phyloP scores from a whole-genome alignment of 2,329 filamentous ascomycete species.

The Fusarium xylarioides region DNA sequence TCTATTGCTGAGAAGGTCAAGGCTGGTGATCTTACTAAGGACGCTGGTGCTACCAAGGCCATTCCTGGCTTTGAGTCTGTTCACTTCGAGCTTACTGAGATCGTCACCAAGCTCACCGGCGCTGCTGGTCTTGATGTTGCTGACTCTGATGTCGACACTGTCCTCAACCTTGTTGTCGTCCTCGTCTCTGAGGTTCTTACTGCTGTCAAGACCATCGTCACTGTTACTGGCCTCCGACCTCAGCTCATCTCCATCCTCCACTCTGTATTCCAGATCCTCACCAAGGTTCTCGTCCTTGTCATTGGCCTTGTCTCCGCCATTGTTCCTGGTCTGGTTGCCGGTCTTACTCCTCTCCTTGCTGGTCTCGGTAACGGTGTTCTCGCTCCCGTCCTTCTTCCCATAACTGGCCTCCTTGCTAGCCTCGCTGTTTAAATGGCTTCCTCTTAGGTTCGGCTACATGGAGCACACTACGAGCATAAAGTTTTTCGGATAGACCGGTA shows the following conservation, averaged over 20 bases:
- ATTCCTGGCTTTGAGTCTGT: slow-evolving; percentile 26
- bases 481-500: not conserved
- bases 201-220: slow-evolving; percentile 38
- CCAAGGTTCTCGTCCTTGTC: slow-evolving; percentile 39
- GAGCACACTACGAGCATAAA: not conserved
- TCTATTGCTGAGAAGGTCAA: slow-evolving; percentile 36
- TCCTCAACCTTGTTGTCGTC: slow-evolving; percentile 34
- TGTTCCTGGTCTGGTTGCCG: slow-evolving; percentile 39
- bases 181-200: slow-evolving; percentile 34
- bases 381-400: slow-evolving; percentile 40
- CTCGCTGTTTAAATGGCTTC: slow-evolving; percentile 4
- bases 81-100: slow-evolving; percentile 33
- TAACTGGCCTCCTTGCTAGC: slow-evolving; percentile 38
- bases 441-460: not conserved
- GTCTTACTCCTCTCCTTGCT: slow-evolving; percentile 41
- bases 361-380: slow-evolving; percentile 39
- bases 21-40: slow-evolving; percentile 33
- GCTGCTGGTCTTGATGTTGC: slow-evolving; percentile 33
- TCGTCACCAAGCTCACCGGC: slow-evolving; percentile 39
- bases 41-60: slow-evolving; percentile 26
- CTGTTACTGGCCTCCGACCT: slow-evolving; percentile 37
- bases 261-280: slow-evolving; percentile 42
- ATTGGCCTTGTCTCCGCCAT: slow-evolving; percentile 34
- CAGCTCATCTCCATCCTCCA: slow-evolving; percentile 41
- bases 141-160: slow-evolving; percentile 36